phyloP scores from a whole-genome alignment of 345 rosid species.

The Firmiana major region DNA sequence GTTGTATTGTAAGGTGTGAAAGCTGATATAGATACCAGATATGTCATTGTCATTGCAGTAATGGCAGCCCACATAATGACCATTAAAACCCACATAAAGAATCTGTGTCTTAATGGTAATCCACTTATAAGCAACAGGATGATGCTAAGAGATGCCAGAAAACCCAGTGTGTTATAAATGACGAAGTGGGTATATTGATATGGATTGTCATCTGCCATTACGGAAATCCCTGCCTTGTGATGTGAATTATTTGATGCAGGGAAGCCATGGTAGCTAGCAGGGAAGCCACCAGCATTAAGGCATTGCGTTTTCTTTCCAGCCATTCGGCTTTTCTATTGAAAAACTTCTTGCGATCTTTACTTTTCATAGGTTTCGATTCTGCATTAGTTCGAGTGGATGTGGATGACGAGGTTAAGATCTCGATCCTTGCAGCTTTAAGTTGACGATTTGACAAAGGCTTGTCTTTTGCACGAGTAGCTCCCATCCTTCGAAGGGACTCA shows the following conservation, averaged over 20 bases:
- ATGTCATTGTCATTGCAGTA: neutral
- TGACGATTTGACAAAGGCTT: neutral
- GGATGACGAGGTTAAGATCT: neutral
- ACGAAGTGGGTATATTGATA: neutral
- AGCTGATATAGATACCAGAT: neutral
- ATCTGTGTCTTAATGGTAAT: constrained; percentile 12
- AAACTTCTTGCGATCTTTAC: neutral
- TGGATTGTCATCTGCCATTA: neutral
- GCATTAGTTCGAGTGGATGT: neutral
- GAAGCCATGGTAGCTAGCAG: constrained; percentile 33
- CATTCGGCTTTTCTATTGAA: neutral
- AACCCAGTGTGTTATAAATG: constrained; percentile 9
- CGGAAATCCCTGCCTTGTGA: neutral
- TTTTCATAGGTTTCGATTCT: neutral
- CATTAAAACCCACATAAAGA: constrained; percentile 30
- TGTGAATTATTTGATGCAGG: neutral
- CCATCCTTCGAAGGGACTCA: neutral
- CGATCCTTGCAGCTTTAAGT: neutral
- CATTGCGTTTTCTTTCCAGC: constrained; percentile 13
- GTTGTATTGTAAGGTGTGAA: neutral
- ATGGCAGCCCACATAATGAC: constrained; percentile 26
- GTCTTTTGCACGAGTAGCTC: neutral
- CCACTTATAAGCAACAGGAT: constrained; percentile 30
- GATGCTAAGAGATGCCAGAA: constrained; percentile 23
- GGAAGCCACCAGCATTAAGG: constrained; percentile 34